These are phyloP conservation scores for Arabidopsis suecica DNA, from an alignment of 345 rosid genomes.

Conservation along the genomic window DNA sequence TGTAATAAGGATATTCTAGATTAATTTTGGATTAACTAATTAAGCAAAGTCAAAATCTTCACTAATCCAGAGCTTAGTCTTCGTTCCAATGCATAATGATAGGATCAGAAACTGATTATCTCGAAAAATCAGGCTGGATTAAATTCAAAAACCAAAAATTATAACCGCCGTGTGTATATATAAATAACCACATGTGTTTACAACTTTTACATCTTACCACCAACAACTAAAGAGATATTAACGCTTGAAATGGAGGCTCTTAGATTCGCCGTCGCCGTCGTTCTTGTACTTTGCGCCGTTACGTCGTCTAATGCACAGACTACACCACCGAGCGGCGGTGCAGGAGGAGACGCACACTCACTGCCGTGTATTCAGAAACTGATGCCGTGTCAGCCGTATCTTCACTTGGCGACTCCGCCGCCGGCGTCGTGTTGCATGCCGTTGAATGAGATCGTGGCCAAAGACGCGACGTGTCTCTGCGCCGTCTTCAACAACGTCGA, in stretches of 20 bases:
- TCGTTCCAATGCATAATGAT: conserved; percentile 20
- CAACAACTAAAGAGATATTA: neutral
- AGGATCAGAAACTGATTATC: conserved; percentile 28
- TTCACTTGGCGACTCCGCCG: conserved; percentile 36
- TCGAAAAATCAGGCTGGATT: conserved; percentile 26
- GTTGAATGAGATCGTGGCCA: conserved; percentile 43
- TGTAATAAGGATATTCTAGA: neutral
- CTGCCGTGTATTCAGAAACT: conserved; percentile 56
- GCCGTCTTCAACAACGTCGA: conserved; percentile 47
- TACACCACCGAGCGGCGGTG: conserved; percentile 21
- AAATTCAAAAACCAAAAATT: neutral
- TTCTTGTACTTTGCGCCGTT: conserved; percentile 4
- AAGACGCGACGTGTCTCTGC: conserved; percentile 57
- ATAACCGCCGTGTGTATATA: conserved; percentile 17
- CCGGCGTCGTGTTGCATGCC: conserved; percentile 63
- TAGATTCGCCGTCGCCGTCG: conserved; percentile 25
- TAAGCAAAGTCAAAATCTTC: neutral
- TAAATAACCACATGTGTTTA: conserved; percentile 18
- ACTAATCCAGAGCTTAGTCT: conserved; percentile 38
- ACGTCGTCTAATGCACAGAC: conserved; percentile 13
- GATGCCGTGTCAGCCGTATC: conserved; percentile 62
- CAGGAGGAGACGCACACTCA: conserved; percentile 33
- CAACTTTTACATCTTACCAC: neutral
- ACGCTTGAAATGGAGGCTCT: neutral
- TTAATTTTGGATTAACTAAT: neutral